These are phyloP conservation scores for Funneliformis caledonium DNA, from an alignment of 371 early-diverging fungal species.

Conservation along the genomic window DNA sequence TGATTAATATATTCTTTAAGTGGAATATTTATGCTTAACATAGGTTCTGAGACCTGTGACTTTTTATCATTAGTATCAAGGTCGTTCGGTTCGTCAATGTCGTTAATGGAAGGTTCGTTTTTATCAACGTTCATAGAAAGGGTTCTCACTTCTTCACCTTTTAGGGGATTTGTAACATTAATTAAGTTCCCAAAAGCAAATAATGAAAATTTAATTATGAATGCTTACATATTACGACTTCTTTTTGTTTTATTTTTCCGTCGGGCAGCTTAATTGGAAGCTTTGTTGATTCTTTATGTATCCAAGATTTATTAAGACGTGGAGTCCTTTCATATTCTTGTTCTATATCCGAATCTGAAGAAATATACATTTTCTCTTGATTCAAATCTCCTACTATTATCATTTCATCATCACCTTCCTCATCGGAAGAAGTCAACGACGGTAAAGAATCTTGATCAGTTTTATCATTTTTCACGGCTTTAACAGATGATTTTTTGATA, in stretches of 20 bases:
- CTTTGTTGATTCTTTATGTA: constrained; percentile 56
- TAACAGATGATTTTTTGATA: constrained; percentile 38
- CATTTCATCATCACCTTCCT: constrained; percentile 41
- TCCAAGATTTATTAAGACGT: constrained; percentile 61
- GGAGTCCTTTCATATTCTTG: constrained; percentile 68
- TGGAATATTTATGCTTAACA: no score
- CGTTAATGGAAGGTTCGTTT: not conserved
- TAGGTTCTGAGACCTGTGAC: no score
- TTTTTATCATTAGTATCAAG: no score
- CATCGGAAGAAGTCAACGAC: constrained; percentile 10
- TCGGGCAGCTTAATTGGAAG: constrained; percentile 70
- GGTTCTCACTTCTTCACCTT: constrained; percentile 43
- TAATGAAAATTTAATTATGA: no score
- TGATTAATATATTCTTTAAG: no score
- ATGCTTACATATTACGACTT: constrained; percentile 40
- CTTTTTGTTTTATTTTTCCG: constrained; percentile 49
- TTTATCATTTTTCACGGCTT: constrained; percentile 44
- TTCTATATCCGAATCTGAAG: constrained; percentile 58
- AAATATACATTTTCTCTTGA: no score
- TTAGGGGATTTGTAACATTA: constrained; percentile 33
- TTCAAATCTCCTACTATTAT: not conserved
- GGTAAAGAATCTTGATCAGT: constrained; percentile 1
- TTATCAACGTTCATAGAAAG: not conserved
- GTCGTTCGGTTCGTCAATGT: constrained; percentile 26
- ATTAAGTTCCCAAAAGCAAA: no score